phyloP scores from a whole-genome alignment of 192 early-diverging fungal genomes.

The Coemansia sp. region DNA sequence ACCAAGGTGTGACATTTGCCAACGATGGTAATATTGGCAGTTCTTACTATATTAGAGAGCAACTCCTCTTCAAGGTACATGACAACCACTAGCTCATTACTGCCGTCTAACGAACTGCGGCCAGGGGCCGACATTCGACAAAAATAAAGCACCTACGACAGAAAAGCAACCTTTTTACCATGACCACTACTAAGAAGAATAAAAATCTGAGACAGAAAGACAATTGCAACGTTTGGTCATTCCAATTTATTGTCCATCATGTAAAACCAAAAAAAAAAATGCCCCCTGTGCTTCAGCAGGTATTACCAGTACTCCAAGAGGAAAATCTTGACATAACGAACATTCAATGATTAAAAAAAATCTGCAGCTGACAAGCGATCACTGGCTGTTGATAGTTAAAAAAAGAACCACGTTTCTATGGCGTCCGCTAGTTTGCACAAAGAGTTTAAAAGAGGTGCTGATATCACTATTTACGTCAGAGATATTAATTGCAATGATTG shows the following conservation, averaged over 20 bases:
- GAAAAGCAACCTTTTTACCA: too few species aligned
- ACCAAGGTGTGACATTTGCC: too few species aligned
- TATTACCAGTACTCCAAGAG: not conserved
- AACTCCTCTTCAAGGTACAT: not conserved
- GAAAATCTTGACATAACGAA: not conserved
- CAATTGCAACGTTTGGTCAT: slow-evolving; percentile 25
- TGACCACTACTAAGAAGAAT: too few species aligned
- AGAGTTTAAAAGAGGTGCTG: too few species aligned
- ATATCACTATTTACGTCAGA: too few species aligned
- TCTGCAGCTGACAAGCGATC: not conserved
- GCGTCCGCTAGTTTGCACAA: too few species aligned
- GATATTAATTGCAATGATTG: too few species aligned
- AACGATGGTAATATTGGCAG: not conserved
- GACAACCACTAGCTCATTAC: not conserved
- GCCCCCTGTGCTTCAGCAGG: not conserved
- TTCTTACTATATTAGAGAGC: not conserved
- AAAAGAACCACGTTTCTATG: too few species aligned
- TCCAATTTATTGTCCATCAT: slow-evolving; percentile 39
- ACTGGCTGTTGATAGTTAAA: too few species aligned
- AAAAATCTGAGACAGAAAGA: slow-evolving; percentile 3
- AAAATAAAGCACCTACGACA: too few species aligned
- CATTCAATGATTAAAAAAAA: not conserved
- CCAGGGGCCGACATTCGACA: too few species aligned
- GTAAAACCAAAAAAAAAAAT: not conserved
- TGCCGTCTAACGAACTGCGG: not conserved